Evolutionary conservation across 345 rosid genomes (phyloP).

Genomic region (Populus nigra): DNA sequence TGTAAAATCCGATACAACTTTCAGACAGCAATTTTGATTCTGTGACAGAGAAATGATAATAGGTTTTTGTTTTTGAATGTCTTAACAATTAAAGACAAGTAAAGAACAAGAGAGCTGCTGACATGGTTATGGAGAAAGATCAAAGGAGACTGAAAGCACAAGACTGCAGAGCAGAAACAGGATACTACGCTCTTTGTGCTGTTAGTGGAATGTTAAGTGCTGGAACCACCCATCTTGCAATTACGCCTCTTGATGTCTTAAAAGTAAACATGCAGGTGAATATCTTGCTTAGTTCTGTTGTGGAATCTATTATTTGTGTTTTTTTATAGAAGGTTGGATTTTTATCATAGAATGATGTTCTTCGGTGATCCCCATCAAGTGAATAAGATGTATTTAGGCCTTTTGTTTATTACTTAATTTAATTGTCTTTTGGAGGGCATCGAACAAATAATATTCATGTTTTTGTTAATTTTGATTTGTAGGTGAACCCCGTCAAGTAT

Average conservation of each 20-base stretch:
- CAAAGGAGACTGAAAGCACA: neutral
- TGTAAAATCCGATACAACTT: too few relatives aligned
- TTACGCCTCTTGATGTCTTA: conserved; percentile 68
- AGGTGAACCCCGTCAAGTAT: conserved; percentile 59
- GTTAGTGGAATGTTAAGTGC: conserved; percentile 68
- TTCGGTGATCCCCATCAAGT: too few relatives aligned
- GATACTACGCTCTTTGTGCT: conserved; percentile 49
- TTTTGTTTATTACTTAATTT: too few relatives aligned
- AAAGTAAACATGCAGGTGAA: conserved; percentile 72
- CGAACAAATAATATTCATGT: too few relatives aligned
- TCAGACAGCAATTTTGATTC: too few relatives aligned
- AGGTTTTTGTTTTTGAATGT: too few relatives aligned
- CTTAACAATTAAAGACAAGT: neutral
- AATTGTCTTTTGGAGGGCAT: too few relatives aligned
- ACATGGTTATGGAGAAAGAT: neutral
- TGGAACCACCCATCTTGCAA: conserved; percentile 54
- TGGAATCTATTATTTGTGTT: too few relatives aligned
- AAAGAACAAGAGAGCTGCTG: neutral
- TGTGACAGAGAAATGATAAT: too few relatives aligned
- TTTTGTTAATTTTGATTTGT: conserved; percentile 4
- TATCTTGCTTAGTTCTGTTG: neutral
- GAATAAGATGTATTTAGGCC: too few relatives aligned
- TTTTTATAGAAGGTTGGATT: neutral
- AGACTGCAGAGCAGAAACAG: conserved; percentile 9
- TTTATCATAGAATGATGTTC: conserved; percentile 2